Evolutionary conservation across 2,329 filamentous ascomycete genomes (phyloP), one percentile per base, ranked within the genome.

Genomic region (Chaetomium strumarium): DNA sequence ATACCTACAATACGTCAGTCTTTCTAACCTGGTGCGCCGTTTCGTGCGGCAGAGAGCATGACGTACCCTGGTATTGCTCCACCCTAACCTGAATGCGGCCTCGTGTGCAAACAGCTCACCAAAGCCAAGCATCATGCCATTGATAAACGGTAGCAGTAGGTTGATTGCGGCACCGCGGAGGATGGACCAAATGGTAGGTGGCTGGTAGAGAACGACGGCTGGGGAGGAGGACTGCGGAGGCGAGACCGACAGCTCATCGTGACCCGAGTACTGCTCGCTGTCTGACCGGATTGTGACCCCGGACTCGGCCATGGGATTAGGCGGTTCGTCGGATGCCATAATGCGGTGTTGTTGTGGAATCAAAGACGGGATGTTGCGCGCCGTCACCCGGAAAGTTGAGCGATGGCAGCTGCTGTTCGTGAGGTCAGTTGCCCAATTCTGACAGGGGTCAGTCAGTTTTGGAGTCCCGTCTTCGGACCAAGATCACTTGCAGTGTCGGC

Each of bases 91-190:
- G 67, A 92, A 99, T 1, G 93, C 93, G 46, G 89, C 86, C 74
- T 99, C 93, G 67, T 99, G 93, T 50, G 93, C 93, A 70, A 99
- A 92, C 47, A 99, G 73, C 73, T 99, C 93, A 61, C 93, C 93
- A 66, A 99, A 96, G 2, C 93, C 93, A 64, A 99, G 73, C 93
- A 99, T 99, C 76, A 99, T 81, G 43, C 93, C 93, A 72, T 99
- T 99, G 66, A 99, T 83, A 65, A 99, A 99, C 0, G 93, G 93
- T 17, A 99, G 73, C 1, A 99, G 64, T n/a, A 99, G 75, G 68
- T 99, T 99, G 72, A 99, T 99, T 6, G 91, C 90, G 14, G 90
- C 89, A 36, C 93, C 90, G 51, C 92, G 83, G 50, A 96, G 60
- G 57, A 99, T 70, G 10, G 88, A 84, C 88, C 89, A 96, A 41